phyloP scores from a whole-genome alignment of 441 rosid species.

The Hura crepitans region DNA sequence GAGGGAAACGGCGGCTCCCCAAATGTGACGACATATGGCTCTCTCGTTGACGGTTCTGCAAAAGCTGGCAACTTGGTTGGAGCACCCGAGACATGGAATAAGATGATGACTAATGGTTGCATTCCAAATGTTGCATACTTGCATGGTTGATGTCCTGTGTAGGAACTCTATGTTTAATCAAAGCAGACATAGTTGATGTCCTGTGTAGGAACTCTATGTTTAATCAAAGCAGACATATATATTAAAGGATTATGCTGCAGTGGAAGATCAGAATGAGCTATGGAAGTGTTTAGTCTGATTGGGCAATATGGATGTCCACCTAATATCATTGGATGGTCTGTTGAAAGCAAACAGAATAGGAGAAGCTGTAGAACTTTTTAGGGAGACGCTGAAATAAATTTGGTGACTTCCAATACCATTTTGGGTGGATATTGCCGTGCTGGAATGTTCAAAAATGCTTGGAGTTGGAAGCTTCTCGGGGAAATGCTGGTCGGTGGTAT shows the following conservation, averaged over 20 bases:
- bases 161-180: slow-evolving; percentile 52
- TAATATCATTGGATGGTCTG: slow-evolving; percentile 55
- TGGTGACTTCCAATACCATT: slow-evolving; percentile 62
- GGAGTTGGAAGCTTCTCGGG: slow-evolving; percentile 56
- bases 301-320: slow-evolving; percentile 48
- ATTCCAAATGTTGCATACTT: slow-evolving; percentile 69
- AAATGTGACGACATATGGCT: slow-evolving; percentile 56
- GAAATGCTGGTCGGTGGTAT: slow-evolving; percentile 55
- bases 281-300: slow-evolving; percentile 51
- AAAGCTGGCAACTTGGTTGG: slow-evolving; percentile 52
- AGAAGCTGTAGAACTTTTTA: slow-evolving; percentile 45
- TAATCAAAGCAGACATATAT: slow-evolving; percentile 48
- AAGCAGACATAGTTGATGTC: too few relatives aligned
- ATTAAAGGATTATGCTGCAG: slow-evolving; percentile 62
- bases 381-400: slow-evolving; percentile 45
- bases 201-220: too few relatives aligned
- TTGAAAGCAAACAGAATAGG: slow-evolving; percentile 39
- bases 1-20: slow-evolving; percentile 48
- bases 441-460: slow-evolving; percentile 43
- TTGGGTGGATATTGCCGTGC: slow-evolving; percentile 53
- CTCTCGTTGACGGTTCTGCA: slow-evolving; percentile 69
- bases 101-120: slow-evolving; percentile 62
- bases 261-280: slow-evolving; percentile 61
- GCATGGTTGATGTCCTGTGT: slow-evolving; percentile 80
- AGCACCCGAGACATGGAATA: slow-evolving; percentile 76